phyloP scores from a whole-genome alignment of 176 grass and related monocot species.

The Phoenix dactylifera region DNA sequence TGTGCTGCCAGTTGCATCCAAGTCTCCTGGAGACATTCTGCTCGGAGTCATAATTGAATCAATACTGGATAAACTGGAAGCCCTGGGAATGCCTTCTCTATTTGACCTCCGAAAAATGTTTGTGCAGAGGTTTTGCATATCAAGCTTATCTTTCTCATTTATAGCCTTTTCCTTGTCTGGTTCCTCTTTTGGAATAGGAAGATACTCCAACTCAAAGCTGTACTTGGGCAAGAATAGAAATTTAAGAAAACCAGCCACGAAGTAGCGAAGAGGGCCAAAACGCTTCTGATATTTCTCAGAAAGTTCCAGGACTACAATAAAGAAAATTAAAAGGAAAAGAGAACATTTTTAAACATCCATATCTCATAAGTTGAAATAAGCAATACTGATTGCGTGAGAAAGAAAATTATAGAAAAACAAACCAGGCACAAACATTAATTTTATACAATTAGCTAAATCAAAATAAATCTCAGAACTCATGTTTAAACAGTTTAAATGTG shows the following conservation, averaged over 20 bases:
- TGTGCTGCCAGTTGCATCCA: too few relatives aligned
- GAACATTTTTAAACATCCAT: neutral
- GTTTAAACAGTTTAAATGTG: too few relatives aligned
- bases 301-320: slow-evolving; percentile 52
- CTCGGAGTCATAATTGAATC: too few relatives aligned
- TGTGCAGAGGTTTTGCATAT: neutral
- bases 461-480: too few relatives aligned
- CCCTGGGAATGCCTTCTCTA: slow-evolving; percentile 4
- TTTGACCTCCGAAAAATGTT: neutral
- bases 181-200: slow-evolving; percentile 39
- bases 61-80: too few relatives aligned
- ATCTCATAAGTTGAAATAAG: too few relatives aligned
- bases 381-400: too few relatives aligned
- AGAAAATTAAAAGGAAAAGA: slow-evolving; percentile 11
- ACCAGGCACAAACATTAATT: too few relatives aligned
- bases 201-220: slow-evolving; percentile 84
- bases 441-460: too few relatives aligned
- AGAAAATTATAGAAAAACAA: too few relatives aligned
- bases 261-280: slow-evolving; percentile 68
- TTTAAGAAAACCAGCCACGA: slow-evolving; percentile 72
- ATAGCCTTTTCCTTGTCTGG: slow-evolving; percentile 11
- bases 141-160: slow-evolving; percentile 6
- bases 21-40: too few relatives aligned
- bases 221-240: slow-evolving; percentile 77
- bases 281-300: slow-evolving; percentile 75